Base-by-base conservation (phyloP, 164 flowering plant species). In the Cinnamomum chago region DNA sequence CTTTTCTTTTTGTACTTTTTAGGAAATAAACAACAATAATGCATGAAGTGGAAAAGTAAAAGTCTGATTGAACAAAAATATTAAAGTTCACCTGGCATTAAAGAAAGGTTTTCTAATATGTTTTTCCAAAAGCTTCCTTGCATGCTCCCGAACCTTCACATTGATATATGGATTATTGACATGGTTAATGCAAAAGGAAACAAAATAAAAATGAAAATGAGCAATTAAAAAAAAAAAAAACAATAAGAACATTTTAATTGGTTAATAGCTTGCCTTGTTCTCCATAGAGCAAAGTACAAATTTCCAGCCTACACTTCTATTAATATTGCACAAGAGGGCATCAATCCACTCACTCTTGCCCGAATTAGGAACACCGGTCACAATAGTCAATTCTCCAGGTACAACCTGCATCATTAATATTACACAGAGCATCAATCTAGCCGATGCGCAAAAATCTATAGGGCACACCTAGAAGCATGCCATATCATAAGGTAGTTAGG, bases 321-420 rank as follows among this genome's bases (percentile, higher is more conserved):
- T 92, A 67, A 96, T 82, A 82, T 96, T 96, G 86, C 95, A 90
- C 77, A 94, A 79, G 11, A 96, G 90, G 73, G 99, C 97, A 85
- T 96, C 99, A 83, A 96, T 96, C 99, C 99, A 96, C 84, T 96
- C 98, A 81, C 99, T 96, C 89, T 96, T 96, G 58, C 99, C 99
- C 0, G 99, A 94, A 84, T 92, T 96, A 20, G 99, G 99, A 81
- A 96, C 95, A 75, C 99, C 99, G 23, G 94, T 92, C 28, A 96
- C 91, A 65, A 96, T 73, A 15, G 99, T 92, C 75, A 96, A 80
- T 82, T 96, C 99, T 27, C 99, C 99, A 20, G 98, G 99, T 35
- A 94, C 91, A 79, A 96, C 90, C 99, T 96, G 47, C 47, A 40
- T 40, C 47, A 40, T 40, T 40, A 40, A 40, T 40, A 40, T 40